Conservation (phyloP, 108 stramenopile species). For the Fistulifera pelliculosa region DNA sequence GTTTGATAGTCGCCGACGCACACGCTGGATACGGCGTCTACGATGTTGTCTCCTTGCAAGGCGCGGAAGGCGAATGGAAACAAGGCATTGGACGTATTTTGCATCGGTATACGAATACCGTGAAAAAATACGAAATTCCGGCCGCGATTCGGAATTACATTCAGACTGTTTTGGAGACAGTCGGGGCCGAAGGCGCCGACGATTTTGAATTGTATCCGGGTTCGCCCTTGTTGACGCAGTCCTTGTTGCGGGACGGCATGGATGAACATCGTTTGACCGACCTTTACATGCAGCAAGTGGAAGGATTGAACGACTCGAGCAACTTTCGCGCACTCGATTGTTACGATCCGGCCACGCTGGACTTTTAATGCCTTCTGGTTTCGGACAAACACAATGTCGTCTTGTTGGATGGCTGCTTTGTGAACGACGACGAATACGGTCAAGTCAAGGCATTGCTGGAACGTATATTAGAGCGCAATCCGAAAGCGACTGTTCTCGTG, state of each 20-base stretch:
- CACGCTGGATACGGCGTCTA: slow-evolving; percentile 11
- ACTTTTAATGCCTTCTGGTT: slow-evolving; percentile 1
- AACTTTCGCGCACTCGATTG: neutral
- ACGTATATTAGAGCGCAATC: slow-evolving; percentile 5
- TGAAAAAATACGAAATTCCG: slow-evolving; percentile 5
- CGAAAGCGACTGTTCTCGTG: neutral
- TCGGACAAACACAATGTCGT: slow-evolving; percentile 1
- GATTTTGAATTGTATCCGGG: slow-evolving; percentile 6
- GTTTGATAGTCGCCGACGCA: slow-evolving; percentile 7
- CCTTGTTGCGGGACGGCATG: neutral
- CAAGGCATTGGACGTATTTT: slow-evolving; percentile 1
- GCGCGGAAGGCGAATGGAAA: slow-evolving; percentile 5
- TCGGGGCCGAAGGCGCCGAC: too few species aligned
- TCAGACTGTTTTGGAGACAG: slow-evolving; percentile 1
- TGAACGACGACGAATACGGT: slow-evolving; percentile 7
- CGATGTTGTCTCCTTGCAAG: too few species aligned
- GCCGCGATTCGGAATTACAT: slow-evolving; percentile 2
- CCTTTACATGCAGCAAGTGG: slow-evolving; percentile 4
- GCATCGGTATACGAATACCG: neutral
- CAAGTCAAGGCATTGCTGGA: neutral
- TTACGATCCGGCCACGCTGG: slow-evolving; percentile 6
- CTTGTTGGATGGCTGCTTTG: slow-evolving; percentile 6
- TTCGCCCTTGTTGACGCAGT: slow-evolving; percentile 1
- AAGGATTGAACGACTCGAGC: neutral
- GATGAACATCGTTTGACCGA: slow-evolving; percentile 10